Evolutionary conservation across 2,329 filamentous ascomycete species (phyloP), one percentile per base, ranked within the genome.

Genomic region (Xylariaceae sp.): DNA sequence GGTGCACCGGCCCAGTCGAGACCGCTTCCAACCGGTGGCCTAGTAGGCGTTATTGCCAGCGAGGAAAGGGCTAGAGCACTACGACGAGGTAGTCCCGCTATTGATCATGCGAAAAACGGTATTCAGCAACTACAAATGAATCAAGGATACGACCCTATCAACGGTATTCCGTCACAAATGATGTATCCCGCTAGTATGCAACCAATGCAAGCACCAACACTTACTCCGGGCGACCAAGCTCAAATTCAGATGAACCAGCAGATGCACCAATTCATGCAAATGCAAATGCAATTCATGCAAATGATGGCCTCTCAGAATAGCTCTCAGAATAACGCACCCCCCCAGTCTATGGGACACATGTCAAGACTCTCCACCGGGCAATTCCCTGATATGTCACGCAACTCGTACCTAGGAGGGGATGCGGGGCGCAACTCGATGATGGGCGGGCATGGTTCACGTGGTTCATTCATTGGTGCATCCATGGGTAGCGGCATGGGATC

Each of bases 221-320:
- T 85, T 42, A 80, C 80, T 15, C 75, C 84, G 2, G 81, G 80
- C 19, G 86, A 90, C 57, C 86, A 88, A 67, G 85, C 85, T 26
- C 88, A 92, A 63, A 79, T 92, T 40, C 85, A 92, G 61, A 87
- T 94, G 79, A 86, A 82, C 6, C 86, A 90, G 65, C 87, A 92
- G 66, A 92, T 92, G 88, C 80, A 83, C 52, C 86, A 89, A 64
- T 91, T 92, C 72, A 91, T 92, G 87, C 87, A 91, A 67, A 90
- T 94, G 86, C 90, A 95, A 69, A 92, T 95, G 87, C 88, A 95
- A 68, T 91, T 91, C 72, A 92, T 95, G 87, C 87, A 92, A 65
- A 87, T 90, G 83, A 88, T 89, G 80, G 77, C 78, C 0, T 62
- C 67, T 12, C 72, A 71, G 47, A 74, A 73, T 9, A 72, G 68